Conservation (phyloP, 2,329 filamentous ascomycete species). For the Arthroderma sp. region DNA sequence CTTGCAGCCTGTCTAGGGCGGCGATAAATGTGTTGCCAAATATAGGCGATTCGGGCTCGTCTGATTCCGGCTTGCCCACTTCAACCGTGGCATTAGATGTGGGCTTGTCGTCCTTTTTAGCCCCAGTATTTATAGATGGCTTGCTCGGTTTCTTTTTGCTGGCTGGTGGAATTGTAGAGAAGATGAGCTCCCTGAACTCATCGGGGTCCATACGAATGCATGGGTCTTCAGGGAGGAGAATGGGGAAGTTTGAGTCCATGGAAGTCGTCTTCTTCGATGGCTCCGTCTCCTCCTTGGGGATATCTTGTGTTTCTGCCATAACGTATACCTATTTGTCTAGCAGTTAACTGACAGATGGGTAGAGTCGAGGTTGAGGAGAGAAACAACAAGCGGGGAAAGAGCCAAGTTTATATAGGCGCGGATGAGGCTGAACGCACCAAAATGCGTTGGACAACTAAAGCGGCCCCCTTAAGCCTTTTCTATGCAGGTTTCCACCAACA, state of each 20-base stretch:
- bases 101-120: slow-evolving; percentile 14
- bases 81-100: slow-evolving; percentile 17
- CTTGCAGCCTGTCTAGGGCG: neutral
- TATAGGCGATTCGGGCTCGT: neutral
- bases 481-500: no score
- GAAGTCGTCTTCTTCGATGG: slow-evolving; percentile 1
- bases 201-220: slow-evolving; percentile 2
- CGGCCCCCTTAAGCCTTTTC: no score
- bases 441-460: no score
- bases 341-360: no score
- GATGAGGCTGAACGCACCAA: no score
- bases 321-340: no score
- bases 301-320: no score
- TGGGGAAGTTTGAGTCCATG: slow-evolving; percentile 10
- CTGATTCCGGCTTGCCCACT: neutral
- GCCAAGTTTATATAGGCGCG: no score
- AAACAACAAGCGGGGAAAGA: no score
- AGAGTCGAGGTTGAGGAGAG: no score
- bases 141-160: neutral
- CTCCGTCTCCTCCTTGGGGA: neutral
- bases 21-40: slow-evolving; percentile 3
- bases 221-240: slow-evolving; percentile 8
- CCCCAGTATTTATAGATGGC: neutral
- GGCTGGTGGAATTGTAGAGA: neutral
- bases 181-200: slow-evolving; percentile 6